Evolutionary conservation across 2,329 filamentous ascomycete genomes (phyloP), one percentile per base, ranked within the genome.

Genomic region (Penicillium polonicum): DNA sequence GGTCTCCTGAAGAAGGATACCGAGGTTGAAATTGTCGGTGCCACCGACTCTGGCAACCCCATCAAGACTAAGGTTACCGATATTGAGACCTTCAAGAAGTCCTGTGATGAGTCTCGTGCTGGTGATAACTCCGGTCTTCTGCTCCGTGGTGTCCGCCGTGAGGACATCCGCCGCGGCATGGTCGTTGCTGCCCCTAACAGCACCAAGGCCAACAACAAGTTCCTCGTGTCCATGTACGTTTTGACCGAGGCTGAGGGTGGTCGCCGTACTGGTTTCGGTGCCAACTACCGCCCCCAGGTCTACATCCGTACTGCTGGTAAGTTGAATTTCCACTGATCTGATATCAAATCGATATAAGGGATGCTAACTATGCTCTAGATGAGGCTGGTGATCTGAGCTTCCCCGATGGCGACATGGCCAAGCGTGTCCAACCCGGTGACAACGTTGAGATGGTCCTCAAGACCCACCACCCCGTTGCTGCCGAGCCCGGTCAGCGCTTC

Each of bases 1-100:
- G 94, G 94, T 82, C 78, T 86, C 57, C 82, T 99, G 73, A 97
- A 96, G 90, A 91, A 87, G 79, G 94, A 99, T 76, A 84, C 88
- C 64, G 94, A 99, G 74, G 87, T 99, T 66, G 94, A 99, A 83
- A 85, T 99, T 64, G 85, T 99, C 61, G 94, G 94, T 75, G 96
- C 94, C 83, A 87, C 88, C 67, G 78, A 80, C 57, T 84, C 87
- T 9, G 55, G 55, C 21, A 48, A 48, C 45, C 80, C 91, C 66
- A 90, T 97, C 83, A 97, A 95, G 87, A 97, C 94, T 78, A 97
- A 97, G 85, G 93, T 99, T 65, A 99, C 94, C 72, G 95, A 99
- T 74, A 97, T 99, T 68, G 94, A 99, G 84, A 99, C 93, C 66
- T 99, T 99, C 85, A 97, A 97, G 86, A 99, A 99, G 86, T 95